Evolutionary conservation across 2,329 filamentous ascomycete genomes (phyloP), one percentile per base, ranked within the genome.

Genomic region (Xylaria sp.): DNA sequence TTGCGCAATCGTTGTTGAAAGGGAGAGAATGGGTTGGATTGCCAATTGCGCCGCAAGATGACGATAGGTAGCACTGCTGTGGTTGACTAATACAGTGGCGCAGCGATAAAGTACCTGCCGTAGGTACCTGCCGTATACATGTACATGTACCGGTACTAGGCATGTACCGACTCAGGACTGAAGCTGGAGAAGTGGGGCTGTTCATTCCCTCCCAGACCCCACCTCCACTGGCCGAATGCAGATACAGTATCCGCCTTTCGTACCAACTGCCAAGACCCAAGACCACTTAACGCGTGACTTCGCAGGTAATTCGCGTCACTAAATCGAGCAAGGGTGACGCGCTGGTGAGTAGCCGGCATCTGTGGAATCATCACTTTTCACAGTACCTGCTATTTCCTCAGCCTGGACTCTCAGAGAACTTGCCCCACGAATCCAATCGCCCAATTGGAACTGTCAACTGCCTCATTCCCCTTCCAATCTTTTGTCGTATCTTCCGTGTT

Each of bases 261-360:
- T 55, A 3, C 25, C n/a, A 33, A n/a, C 13, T 63, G 64, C 65
- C 61, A 63, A 69, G 66, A 61, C 51, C 65, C 61, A 63, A 69
- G 66, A 61, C 51, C 67, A 75, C 66, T 77, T 75, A 72, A 77
- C 76, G 75, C 76, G 75, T 77, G 76, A 76, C 73, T 71, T 67
- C 75, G 75, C 66, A 71, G 56, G 53, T 29, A 58, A 60, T 68
- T 77, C 76, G 76, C 76, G 76, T 77, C 69, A 60, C 31, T 57
- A 47, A 55, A 49, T 65, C 39, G 61, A 63, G 17, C 70, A 61
- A 56, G 68, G 63, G 42, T 63, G 65, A 73, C 75, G 74, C 75
- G 76, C 72, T 76, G 73, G 58, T 62, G 65, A 59, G 54, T 56
- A 44, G 59, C 49, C 59, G 63, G 63, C 66, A 63, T 51, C 65